Conservation (phyloP, 2,329 filamentous ascomycete genomes). For the Penicillium corylophilum region DNA sequence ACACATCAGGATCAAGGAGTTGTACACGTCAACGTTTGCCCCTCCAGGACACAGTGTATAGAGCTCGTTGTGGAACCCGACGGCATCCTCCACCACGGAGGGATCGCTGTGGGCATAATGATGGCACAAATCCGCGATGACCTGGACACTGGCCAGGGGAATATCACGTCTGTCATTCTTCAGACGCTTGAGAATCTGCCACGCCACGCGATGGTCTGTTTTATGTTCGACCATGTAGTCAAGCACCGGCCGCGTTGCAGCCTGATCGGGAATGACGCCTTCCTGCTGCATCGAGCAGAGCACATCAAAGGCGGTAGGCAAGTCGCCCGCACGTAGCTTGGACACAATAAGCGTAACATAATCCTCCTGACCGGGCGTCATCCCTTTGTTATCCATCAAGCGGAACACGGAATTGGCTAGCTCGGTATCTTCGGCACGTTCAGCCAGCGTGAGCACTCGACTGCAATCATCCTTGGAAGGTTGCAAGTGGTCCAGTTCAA, state of each 20-base stretch:
- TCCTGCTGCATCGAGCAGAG: slow-evolving; percentile 72
- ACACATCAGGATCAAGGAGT: slow-evolving; percentile 57
- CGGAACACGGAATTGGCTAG: slow-evolving; percentile 72
- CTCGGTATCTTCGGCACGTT: slow-evolving; percentile 64
- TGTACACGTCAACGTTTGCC: slow-evolving; percentile 55
- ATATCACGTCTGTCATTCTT: slow-evolving; percentile 50
- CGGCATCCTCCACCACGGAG: slow-evolving; percentile 48
- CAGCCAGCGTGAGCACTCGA: slow-evolving; percentile 70
- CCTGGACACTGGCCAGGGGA: slow-evolving; percentile 48
- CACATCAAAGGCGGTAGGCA: slow-evolving; percentile 66
- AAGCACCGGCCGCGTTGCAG: slow-evolving; percentile 65
- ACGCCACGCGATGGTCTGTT: slow-evolving; percentile 51
- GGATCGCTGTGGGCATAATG: slow-evolving; percentile 35
- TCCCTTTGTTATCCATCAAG: slow-evolving; percentile 54
- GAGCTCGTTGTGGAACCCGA: slow-evolving; percentile 62
- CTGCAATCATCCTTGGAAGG: slow-evolving; percentile 64
- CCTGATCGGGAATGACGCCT: slow-evolving; percentile 56
- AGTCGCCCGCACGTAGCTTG: slow-evolving; percentile 61
- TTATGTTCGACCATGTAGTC: slow-evolving; percentile 52
- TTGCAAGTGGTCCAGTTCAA: slow-evolving; percentile 59
- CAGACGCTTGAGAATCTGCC: slow-evolving; percentile 58
- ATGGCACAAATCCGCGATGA: slow-evolving; percentile 54
- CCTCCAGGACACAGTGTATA: slow-evolving; percentile 51
- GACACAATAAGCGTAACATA: slow-evolving; percentile 77
- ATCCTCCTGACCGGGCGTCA: slow-evolving; percentile 62